Evolutionary conservation across 108 stramenopile genomes (phyloP), one percentile per base, ranked within the genome.

Genomic region (Cyclostephanos tholiformis): DNA sequence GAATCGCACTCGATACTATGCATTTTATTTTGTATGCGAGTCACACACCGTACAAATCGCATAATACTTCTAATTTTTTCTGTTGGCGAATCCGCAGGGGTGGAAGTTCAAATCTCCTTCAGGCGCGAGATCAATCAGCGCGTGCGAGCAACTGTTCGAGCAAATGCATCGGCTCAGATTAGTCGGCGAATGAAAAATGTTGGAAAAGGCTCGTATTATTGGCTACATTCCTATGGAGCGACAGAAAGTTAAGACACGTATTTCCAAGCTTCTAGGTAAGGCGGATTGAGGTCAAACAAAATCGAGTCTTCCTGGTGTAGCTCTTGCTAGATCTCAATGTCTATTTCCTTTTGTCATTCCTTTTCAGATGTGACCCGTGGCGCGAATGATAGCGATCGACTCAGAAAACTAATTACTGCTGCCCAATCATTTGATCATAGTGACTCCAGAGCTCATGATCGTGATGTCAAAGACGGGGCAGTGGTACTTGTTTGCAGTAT

Each of bases 151-250:
- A 51, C 20, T 51, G 50, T 51, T 51, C 4, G 50, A 53, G 52
- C 52, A 53, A 20, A 19, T 6, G 52, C 52, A 53, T 53, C 52
- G 52, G 25, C 52, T 6, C 52, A 53, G 2, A 36, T 41, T 10
- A 10, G 41, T 10, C 41, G 12, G 41, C 41, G 12, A 41, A 10
- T 53, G 20, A 51, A 63, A 41, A 16, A 75, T 62, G 74, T 35
- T 57, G 19, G 53, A 58, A 17, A 49, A 51, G 2, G 63, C 69
- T 23, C 65, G 50, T 71, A 71, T 79, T 12, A 79, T 79, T 32
- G 77, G 77, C 14, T 79, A 79, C 51, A 72, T 79, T 51, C 77
- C 77, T 48, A 62, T 72, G 66, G 71, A 66, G 27, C 60, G 61
- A n/a, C 55, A 57, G 55, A 71, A 29, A 22, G 69, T 27, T 26